Base-by-base conservation (phyloP, 2,329 filamentous ascomycete genomes). In the Aspergillus ochraceoroseus region DNA sequence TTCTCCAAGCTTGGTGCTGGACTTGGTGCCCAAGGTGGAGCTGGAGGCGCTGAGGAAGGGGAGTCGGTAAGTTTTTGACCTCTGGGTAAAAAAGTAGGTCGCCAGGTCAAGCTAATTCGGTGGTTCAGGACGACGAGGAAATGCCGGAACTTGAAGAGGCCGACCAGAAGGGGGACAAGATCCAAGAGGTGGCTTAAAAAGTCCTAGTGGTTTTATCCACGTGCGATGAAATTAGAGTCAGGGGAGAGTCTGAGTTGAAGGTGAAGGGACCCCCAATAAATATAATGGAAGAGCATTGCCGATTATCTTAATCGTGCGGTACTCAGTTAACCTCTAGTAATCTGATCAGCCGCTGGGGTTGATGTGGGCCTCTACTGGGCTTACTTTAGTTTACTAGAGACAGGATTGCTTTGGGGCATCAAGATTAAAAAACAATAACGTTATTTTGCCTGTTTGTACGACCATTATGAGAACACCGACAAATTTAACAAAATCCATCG, bases 1-100 rank as follows among this genome's bases (percentile, higher is more conserved):
- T 94, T 94, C 80, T 92, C 85, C 58, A 94, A 94, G 76, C 82
- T 94, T 48, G 83, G 82, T 49, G 49, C 49, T 14, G 82, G 75
- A 49, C 79, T 74, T 28, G 55, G n/a, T n/a, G n/a, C 51, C 23
- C 78, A 74, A 17, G 63, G 61, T 34, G 68, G 58, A 3, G 62
- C 55, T 32, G 55, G 55, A 5, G 32, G 59, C 31, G 62, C 48
- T 13, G 63, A 56, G 30, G 69, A 52, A 17, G 69, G 58, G 7
- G 69, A 62, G n/a, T 69, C 64, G 32, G 66, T 66, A 26, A 54
- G 74, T 14, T 72, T 2, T 23, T 22, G 19, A 11, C 29, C 3
- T 20, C 20, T 13, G 34, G 12, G 5, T 12, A 8, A 2, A 9
- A 28, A 2, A 7, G 3, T 12, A 4, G 4, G 7, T 22, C 5